These are phyloP conservation scores for Tolypocladium tundrense DNA, from an alignment of 2,329 filamentous ascomycete species.

Conservation along the genomic window DNA sequence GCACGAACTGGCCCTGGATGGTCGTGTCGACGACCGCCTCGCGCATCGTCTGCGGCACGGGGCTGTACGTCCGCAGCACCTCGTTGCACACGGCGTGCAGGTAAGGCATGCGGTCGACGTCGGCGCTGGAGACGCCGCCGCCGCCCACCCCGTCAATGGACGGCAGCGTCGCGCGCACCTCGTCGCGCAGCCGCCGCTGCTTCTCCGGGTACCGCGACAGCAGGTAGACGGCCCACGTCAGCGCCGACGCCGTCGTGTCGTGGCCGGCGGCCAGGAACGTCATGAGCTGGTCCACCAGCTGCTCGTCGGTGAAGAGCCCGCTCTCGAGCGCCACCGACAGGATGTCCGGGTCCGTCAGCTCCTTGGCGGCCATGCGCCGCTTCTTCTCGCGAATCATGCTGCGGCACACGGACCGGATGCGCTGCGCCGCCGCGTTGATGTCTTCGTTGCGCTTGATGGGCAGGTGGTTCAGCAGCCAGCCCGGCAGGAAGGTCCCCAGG, in stretches of 20 bases:
- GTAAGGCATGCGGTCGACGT: constrained; percentile 68
- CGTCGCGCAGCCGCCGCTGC: constrained; percentile 56
- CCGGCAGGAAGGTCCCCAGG: constrained; percentile 51
- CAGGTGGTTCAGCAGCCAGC: constrained; percentile 48
- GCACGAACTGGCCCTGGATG: constrained; percentile 55
- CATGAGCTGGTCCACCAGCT: constrained; percentile 83
- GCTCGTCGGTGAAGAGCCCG: constrained; percentile 65
- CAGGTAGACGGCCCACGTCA: constrained; percentile 67
- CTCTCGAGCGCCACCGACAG: constrained; percentile 70
- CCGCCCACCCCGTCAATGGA: constrained; percentile 25
- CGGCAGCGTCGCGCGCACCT: constrained; percentile 54
- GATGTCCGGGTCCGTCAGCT: constrained; percentile 56
- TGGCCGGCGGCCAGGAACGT: constrained; percentile 78
- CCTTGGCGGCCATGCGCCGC: constrained; percentile 33
- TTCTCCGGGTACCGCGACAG: constrained; percentile 56
- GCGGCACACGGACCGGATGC: constrained; percentile 56
- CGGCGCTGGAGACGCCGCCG: constrained; percentile 37
- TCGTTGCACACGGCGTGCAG: constrained; percentile 73
- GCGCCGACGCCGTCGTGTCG: constrained; percentile 65
- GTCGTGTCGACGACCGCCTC: constrained; percentile 53
- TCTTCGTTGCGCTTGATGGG: constrained; percentile 64
- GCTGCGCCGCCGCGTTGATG: constrained; percentile 41
- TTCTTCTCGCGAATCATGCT: constrained; percentile 65
- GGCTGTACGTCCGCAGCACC: constrained; percentile 60
- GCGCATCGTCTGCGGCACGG: constrained; percentile 62